These are phyloP conservation scores for Aspergillus baeticus DNA, from an alignment of 495 filamentous ascomycete species.

Conservation along the genomic window DNA sequence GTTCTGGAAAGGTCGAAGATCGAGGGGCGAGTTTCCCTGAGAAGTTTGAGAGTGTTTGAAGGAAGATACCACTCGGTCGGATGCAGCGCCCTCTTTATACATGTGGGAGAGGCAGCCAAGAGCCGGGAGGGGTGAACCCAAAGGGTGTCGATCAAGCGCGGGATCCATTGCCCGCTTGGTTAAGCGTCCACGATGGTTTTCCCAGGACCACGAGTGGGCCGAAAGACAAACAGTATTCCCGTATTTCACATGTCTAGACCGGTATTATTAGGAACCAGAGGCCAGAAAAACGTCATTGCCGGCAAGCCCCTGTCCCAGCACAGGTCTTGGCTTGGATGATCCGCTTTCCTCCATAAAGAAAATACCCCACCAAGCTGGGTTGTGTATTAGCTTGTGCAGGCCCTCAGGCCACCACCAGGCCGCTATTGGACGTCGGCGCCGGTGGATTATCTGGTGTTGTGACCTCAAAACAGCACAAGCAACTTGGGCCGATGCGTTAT, in stretches of 20 bases:
- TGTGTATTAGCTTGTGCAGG: conserved; percentile 4
- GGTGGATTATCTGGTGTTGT: conserved; percentile 1
- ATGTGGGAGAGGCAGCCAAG: conserved; percentile 19
- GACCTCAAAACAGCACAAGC: conserved; percentile 20
- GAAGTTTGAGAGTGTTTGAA: conserved; percentile 9
- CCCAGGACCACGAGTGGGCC: conserved; percentile 7
- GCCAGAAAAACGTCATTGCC: conserved; percentile 21
- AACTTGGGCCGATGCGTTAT: conserved; percentile 26
- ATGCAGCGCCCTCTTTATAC: conserved; percentile 37
- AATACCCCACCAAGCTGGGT: conserved; percentile 8
- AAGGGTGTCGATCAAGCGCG: conserved; percentile 34
- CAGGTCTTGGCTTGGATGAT: conserved; percentile 19
- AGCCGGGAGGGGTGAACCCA: conserved; percentile 23
- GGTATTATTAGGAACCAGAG: conserved; percentile 13
- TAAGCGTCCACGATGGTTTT: background rate
- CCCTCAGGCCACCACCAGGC: background rate
- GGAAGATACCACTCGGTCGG: conserved; percentile 15
- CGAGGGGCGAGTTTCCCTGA: conserved; percentile 1
- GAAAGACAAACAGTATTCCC: conserved; percentile 18
- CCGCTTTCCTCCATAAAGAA: conserved; percentile 3
- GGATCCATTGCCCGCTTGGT: conserved; percentile 1
- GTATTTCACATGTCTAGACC: conserved; percentile 25
- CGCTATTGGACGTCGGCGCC: conserved; percentile 1
- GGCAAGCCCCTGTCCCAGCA: conserved; percentile 15
- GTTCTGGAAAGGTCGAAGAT: conserved; percentile 1